Percentiles rank a stretch among this genome's conserved stretches.
Conservation (phyloP, 2,329 filamentous ascomycete species). For the Verruconis gallopava region DNA sequence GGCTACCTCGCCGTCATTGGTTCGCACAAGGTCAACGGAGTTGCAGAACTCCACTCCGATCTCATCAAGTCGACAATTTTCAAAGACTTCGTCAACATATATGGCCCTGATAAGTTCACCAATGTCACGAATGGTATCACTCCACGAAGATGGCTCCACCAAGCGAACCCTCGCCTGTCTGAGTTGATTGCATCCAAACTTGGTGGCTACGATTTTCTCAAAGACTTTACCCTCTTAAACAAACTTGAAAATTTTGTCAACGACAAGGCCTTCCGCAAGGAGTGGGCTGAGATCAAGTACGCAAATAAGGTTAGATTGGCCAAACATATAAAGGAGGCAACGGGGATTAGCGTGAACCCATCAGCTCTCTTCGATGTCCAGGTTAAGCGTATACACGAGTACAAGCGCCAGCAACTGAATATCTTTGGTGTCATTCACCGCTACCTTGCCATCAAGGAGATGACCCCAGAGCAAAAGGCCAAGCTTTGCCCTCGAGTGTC, state of each 20-base stretch:
- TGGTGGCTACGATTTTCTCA: constrained; percentile 72
- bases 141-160: constrained; percentile 88
- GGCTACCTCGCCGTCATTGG: constrained; percentile 88
- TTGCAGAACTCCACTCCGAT: constrained; percentile 94
- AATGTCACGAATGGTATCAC: constrained; percentile 99
- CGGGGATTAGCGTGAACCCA: constrained; percentile 73
- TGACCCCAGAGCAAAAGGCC: constrained; percentile 73
- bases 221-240: constrained; percentile 75
- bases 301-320: constrained; percentile 90
- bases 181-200: constrained; percentile 85
- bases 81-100: constrained; percentile 94
- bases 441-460: constrained; percentile 76
- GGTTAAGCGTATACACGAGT: constrained; percentile 98
- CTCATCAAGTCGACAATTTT: constrained; percentile 99
- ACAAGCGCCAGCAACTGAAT: constrained; percentile 98
- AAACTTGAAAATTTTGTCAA: constrained; percentile 73
- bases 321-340: constrained; percentile 75
- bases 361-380: constrained; percentile 88
- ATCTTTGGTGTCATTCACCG: constrained; percentile 96
- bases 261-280: constrained; percentile 80
- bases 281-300: constrained; percentile 94
- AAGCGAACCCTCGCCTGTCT: constrained; percentile 86
- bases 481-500: constrained; percentile 79
- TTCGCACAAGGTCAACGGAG: constrained; percentile 98
- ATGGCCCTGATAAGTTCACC: constrained; percentile 92